These are phyloP conservation scores for Yueomyces sp. DNA, from an alignment of 805 yeast species.

Conservation along the genomic window DNA sequence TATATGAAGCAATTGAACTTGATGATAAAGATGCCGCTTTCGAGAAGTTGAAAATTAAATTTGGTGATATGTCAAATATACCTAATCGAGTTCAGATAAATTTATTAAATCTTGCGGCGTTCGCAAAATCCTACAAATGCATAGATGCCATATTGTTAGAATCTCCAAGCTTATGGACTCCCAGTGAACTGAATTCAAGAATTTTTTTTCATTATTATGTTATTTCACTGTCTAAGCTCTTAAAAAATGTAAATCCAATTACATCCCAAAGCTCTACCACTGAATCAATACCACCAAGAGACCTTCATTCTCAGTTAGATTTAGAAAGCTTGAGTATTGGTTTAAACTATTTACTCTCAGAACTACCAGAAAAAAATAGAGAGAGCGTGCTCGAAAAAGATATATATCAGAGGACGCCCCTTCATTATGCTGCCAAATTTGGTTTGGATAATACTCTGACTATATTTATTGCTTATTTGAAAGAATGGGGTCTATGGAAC, in stretches of 20 bases:
- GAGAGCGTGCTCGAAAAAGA: conserved; percentile 53
- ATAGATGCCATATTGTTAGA: conserved; percentile 41
- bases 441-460: conserved; percentile 57
- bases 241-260: neutral
- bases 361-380: conserved; percentile 40
- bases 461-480: conserved; percentile 41
- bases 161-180: conserved; percentile 43
- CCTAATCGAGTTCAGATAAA: conserved; percentile 46
- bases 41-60: neutral
- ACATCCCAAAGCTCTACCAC: neutral
- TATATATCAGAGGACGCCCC: conserved; percentile 66
- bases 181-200: conserved; percentile 64
- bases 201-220: conserved; percentile 79
- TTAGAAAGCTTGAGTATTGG: neutral
- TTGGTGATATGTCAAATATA: conserved; percentile 13
- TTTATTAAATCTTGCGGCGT: conserved; percentile 51
- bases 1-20: conserved; percentile 1
- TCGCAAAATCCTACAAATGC: conserved; percentile 40
- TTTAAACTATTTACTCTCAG: conserved; percentile 35
- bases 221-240: conserved; percentile 53
- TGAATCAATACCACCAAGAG: neutral
- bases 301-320: neutral
- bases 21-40: conserved; percentile 7
- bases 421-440: conserved; percentile 82
- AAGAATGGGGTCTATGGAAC: conserved; percentile 47